Base-by-base conservation (phyloP, 169 alveolate species). In the Theileria orientalis region DNA sequence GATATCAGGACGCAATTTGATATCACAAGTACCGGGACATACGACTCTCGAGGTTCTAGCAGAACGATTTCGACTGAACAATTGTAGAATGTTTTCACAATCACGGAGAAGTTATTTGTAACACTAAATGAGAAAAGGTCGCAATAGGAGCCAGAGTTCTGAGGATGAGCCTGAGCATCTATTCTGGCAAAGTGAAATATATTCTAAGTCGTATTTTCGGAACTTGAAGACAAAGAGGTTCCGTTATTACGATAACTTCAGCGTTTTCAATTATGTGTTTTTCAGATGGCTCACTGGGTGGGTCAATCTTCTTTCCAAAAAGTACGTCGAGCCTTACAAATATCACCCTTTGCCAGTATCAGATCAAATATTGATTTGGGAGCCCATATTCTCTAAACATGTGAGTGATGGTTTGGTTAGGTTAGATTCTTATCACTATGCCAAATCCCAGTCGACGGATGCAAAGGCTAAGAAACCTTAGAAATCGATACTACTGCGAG, bases 351-450 rank as follows among this genome's bases (percentile, higher is more conserved):
- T n/a, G n/a, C n/a, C n/a, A n/a, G n/a, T n/a, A n/a, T n/a, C n/a
- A 2, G 84, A 74, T 29, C 57, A 66, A 27, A 74, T 74, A 29
- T 46, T 60, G 52, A 56, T 51, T 41, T 74, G 84, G 84, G 76
- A 74, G 67, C 84, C 84, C 19, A 74, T 64, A 8, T 49, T 74
- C 0, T 74, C n/a, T n/a, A n/a, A n/a, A n/a, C n/a, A n/a, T n/a
- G n/a, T n/a, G n/a, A n/a, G n/a, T n/a, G n/a, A n/a, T 64, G 75
- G 76, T 8, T 9, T 74, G 16, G 35, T 67, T 19, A 29, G 49
- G 27, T 30, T 66, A 25, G 84, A 74, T 29, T 13, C 47, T 41
- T 11, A 51, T 13, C 23, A 57, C 11, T 14, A 42, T 42, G 23
- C 16, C 8, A 33, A 14, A 14, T 14, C 23, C 16, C 23, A 42